Evolutionary conservation across 2,329 filamentous ascomycete genomes (phyloP).

Genomic region (Phialemonium atrogriseum): DNA sequence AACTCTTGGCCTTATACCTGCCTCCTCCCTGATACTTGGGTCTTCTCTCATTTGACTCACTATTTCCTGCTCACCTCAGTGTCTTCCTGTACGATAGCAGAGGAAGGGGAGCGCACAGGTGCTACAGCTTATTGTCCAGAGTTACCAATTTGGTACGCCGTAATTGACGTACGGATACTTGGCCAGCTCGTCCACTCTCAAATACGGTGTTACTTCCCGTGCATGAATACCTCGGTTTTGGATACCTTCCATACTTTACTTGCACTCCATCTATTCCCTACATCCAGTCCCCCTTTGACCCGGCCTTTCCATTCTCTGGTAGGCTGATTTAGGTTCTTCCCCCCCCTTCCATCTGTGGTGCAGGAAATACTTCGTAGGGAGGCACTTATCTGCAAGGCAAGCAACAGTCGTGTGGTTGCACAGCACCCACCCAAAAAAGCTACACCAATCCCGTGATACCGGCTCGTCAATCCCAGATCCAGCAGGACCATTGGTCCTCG

Average conservation of each 20-base stretch:
- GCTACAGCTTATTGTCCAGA: too few relatives aligned
- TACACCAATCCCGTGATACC: constrained; percentile 13
- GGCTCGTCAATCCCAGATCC: constrained; percentile 9
- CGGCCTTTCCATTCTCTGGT: not conserved
- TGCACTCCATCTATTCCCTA: not conserved
- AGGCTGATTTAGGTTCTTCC: constrained; percentile 3
- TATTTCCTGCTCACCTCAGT: not conserved
- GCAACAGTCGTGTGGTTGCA: constrained; percentile 18
- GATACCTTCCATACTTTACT: too few relatives aligned
- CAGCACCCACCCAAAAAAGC: constrained; percentile 12
- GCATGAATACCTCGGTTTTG: constrained; percentile 2
- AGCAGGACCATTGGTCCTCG: constrained; percentile 15
- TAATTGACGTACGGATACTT: too few relatives aligned
- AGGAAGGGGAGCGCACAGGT: not conserved
- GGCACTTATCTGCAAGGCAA: too few relatives aligned
- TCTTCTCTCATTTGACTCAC: not conserved
- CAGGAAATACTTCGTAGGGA: too few relatives aligned
- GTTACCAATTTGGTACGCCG: too few relatives aligned
- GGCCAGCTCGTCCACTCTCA: constrained; percentile 1
- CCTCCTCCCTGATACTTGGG: not conserved
- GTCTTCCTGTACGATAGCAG: constrained; percentile 2
- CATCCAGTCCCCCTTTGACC: not conserved
- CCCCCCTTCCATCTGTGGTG: constrained; percentile 5
- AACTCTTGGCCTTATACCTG: too few relatives aligned
- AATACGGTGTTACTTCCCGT: constrained; percentile 1